Percentiles rank a stretch among this genome's conserved stretches.
These are phyloP conservation scores for Parafenestella ontariensis DNA, from an alignment of 2,329 filamentous ascomycete genomes.

Conservation along the genomic window DNA sequence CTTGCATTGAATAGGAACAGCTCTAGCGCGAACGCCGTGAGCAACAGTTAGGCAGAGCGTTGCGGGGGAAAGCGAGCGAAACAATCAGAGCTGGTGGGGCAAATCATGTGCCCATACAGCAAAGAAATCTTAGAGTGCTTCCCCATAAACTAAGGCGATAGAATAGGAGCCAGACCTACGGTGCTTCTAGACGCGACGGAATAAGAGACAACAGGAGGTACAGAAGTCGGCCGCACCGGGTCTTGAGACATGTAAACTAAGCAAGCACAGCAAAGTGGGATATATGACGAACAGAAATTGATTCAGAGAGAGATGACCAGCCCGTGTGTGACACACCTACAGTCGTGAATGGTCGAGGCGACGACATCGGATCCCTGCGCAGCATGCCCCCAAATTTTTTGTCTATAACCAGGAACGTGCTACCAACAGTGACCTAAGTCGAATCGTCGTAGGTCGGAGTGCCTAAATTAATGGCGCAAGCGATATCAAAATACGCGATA, in stretches of 20 bases:
- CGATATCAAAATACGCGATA: neutral
- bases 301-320: neutral
- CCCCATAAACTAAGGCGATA: neutral
- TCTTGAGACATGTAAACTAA: neutral
- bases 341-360: neutral
- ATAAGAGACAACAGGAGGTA: neutral
- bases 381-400: neutral
- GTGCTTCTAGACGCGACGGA: neutral
- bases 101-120: constrained; percentile 1
- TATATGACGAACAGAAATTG: neutral
- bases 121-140: no score
- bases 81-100: constrained; percentile 6
- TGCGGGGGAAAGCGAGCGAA: constrained; percentile 2
- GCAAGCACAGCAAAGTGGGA: neutral
- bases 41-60: constrained; percentile 1
- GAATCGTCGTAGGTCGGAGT: neutral
- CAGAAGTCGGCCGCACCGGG: neutral
- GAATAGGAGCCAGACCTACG: neutral
- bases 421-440: neutral
- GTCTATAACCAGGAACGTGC: neutral
- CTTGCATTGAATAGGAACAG: constrained; percentile 3
- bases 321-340: neutral
- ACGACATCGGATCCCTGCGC: neutral
- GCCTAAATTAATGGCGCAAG: neutral
- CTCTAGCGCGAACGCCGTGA: constrained; percentile 4